Conservation (phyloP, 2,329 filamentous ascomycete genomes). For the Paecilomyces dactylethromorphus region DNA sequence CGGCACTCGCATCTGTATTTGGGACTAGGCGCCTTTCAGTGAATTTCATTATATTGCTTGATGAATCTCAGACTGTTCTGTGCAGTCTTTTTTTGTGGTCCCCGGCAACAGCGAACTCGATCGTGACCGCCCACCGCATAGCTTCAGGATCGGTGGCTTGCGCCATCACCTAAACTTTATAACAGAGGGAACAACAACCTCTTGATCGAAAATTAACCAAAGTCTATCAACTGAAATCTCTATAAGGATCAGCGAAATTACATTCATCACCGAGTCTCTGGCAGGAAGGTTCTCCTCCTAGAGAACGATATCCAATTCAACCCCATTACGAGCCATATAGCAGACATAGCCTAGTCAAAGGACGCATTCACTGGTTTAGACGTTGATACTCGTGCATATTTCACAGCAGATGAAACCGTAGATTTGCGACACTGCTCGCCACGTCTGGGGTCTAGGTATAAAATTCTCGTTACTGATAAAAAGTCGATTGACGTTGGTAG, state of each 20-base stretch:
- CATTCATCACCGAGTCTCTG: not conserved
- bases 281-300: not conserved
- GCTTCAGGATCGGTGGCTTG: not conserved
- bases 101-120: not conserved
- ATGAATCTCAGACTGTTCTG: not conserved
- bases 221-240: not conserved
- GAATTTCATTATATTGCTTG: no score
- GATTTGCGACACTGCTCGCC: no score
- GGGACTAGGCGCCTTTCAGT: no score
- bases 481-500: not conserved
- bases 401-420: not conserved
- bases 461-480: not conserved
- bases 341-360: not conserved
- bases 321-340: not conserved
- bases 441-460: not conserved
- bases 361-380: no score
- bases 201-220: not conserved
- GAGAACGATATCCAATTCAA: not conserved
- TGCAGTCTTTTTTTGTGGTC: not conserved
- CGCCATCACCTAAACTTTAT: not conserved
- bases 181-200: not conserved
- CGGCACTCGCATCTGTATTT: not conserved
- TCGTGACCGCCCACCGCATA: not conserved
- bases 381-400: no score
- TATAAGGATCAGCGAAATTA: not conserved